Conservation (phyloP, 768 basidiomycete species). For the Boletus vermiculosoides region DNA sequence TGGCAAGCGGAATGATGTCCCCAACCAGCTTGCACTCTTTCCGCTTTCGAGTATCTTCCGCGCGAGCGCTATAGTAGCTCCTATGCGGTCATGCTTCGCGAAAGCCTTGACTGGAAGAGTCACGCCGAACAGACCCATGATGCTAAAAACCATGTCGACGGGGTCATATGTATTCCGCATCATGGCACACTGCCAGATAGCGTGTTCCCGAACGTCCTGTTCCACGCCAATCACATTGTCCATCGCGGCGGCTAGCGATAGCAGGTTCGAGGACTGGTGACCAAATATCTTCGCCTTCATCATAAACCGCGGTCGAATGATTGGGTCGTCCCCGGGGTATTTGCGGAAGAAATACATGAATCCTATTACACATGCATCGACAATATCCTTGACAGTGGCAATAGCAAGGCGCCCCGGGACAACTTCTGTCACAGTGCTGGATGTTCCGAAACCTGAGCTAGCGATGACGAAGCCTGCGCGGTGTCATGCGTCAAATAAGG, state of each 20-base stretch:
- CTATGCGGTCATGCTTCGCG: not conserved
- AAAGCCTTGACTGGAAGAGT: not conserved
- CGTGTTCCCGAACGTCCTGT: not conserved
- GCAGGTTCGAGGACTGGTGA: not conserved
- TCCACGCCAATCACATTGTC: not conserved
- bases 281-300: not conserved
- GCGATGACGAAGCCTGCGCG: not conserved
- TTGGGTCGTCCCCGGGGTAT: not conserved
- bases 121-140: not conserved
- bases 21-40: constrained; percentile 1
- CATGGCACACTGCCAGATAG: constrained; percentile 2
- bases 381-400: not conserved
- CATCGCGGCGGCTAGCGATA: not conserved
- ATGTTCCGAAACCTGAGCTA: not conserved
- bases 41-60: not conserved
- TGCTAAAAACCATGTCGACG: constrained; percentile 1
- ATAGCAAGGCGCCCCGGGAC: not conserved
- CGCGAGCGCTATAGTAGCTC: not conserved
- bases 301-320: not conserved
- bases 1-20: constrained; percentile 1
- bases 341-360: not conserved
- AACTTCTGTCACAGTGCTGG: not conserved
- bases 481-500: not conserved
- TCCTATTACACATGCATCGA: not conserved
- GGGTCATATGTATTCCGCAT: constrained; percentile 1